phyloP scores from a whole-genome alignment of 148 eudicot genomes.

The Cornus kousa region DNA sequence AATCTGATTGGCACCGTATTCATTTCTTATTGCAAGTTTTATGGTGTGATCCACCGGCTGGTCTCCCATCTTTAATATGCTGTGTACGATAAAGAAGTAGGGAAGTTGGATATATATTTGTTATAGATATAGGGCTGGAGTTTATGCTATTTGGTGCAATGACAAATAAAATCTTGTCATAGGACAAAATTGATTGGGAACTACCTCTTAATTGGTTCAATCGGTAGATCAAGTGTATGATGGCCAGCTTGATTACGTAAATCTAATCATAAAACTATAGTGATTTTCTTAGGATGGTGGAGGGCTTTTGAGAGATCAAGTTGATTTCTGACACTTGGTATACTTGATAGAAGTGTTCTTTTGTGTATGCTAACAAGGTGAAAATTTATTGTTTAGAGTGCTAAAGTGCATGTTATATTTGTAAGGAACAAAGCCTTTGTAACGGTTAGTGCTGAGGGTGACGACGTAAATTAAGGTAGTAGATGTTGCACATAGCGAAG shows the following conservation, averaged over 20 bases:
- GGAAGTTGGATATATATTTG: not conserved
- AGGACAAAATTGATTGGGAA: not conserved
- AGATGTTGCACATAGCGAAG: no score
- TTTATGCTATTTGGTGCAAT: not conserved
- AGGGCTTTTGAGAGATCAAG: no score
- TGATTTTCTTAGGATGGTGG: no score
- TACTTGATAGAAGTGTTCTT: not conserved
- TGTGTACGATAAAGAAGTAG: not conserved
- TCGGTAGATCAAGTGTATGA: not conserved
- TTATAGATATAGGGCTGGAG: not conserved
- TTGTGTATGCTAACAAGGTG: not conserved
- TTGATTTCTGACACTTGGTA: not conserved
- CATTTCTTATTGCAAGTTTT: no score
- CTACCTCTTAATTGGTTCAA: not conserved
- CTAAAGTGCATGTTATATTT: not conserved
- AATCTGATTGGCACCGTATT: no score
- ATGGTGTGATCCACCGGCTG: no score
- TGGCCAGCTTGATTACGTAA: no score
- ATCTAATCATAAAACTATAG: no score
- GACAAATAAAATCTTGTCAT: not conserved
- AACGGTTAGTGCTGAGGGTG: slow-evolving; percentile 4
- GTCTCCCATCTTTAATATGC: no score
- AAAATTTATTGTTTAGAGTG: slow-evolving; percentile 3
- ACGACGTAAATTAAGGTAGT: no score
- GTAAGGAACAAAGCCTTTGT: not conserved